These are phyloP conservation scores for Grosmannia penicillata DNA, from an alignment of 2,329 filamentous ascomycete species.

Conservation along the genomic window DNA sequence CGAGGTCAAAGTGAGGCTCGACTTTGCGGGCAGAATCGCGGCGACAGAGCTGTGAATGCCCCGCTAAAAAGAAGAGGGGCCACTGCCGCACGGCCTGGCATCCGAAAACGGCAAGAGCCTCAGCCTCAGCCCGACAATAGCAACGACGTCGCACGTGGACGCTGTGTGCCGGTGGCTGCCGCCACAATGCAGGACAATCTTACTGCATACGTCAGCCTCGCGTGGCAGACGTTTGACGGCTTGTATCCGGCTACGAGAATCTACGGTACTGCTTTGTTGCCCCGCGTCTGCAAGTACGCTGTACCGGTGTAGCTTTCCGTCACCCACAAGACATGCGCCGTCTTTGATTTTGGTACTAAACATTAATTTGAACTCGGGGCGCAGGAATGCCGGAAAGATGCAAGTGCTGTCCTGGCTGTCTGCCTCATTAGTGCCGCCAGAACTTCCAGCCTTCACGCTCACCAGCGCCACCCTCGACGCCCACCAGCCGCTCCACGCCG, in stretches of 20 bases:
- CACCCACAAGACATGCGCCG: not conserved
- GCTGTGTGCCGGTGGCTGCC: no score
- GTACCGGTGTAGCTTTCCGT: not conserved
- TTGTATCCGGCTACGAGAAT: not conserved
- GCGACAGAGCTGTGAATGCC: not conserved
- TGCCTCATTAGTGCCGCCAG: slow-evolving; percentile 31
- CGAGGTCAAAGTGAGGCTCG: no score
- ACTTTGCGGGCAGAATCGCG: not conserved
- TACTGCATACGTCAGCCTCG: no score
- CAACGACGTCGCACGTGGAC: no score
- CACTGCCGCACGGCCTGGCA: not conserved
- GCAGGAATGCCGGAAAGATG: not conserved
- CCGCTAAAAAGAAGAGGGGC: slow-evolving; percentile 1
- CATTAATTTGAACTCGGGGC: not conserved
- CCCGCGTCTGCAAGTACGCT: no score
- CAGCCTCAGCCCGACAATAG: no score
- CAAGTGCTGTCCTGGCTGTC: not conserved
- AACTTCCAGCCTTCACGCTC: slow-evolving; percentile 76
- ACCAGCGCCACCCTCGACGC: slow-evolving; percentile 53
- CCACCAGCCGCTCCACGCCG: slow-evolving; percentile 76
- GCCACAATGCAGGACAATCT: not conserved
- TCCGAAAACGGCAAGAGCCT: not conserved
- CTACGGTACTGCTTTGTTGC: not conserved
- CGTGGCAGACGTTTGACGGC: no score
- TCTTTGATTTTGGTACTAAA: not conserved